These are phyloP conservation scores for Saturnispora mendoncae DNA, from an alignment of 805 yeast genomes.

Conservation along the genomic window DNA sequence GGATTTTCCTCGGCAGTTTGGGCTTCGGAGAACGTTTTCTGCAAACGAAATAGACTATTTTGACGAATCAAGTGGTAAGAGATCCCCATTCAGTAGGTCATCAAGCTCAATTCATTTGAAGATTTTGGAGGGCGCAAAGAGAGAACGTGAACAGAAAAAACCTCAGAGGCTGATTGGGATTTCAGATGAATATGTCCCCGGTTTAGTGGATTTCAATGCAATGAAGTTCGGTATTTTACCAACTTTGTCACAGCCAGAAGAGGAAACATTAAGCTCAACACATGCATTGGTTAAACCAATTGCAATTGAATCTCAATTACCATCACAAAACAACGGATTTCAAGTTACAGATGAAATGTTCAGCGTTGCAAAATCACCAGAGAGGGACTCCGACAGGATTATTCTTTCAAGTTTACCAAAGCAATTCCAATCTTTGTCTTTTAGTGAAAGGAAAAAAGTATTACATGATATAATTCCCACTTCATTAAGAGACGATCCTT, in stretches of 20 bases:
- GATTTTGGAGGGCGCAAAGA: slow-evolving; percentile 1
- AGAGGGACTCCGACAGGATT: slow-evolving; percentile 32
- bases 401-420: slow-evolving; percentile 38
- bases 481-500: slow-evolving; percentile 20
- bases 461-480: slow-evolving; percentile 25
- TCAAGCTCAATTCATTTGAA: slow-evolving; percentile 1
- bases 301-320: slow-evolving; percentile 11
- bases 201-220: slow-evolving; percentile 34
- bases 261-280: slow-evolving; percentile 3
- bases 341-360: slow-evolving; percentile 18
- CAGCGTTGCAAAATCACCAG: slow-evolving; percentile 25
- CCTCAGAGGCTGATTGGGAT: slow-evolving; percentile 35
- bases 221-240: slow-evolving; percentile 15
- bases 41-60: slow-evolving; percentile 58
- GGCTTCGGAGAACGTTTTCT: slow-evolving; percentile 47
- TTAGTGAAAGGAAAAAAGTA: slow-evolving; percentile 39
- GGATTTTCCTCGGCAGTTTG: slow-evolving; percentile 15
- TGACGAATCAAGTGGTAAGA: slow-evolving; percentile 31
- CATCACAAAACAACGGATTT: slow-evolving; percentile 9
- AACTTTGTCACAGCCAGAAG: slow-evolving; percentile 9
- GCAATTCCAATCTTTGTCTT: slow-evolving; percentile 42
- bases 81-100: slow-evolving; percentile 10
- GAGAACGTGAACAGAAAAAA: neutral
- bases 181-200: slow-evolving; percentile 73
- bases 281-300: slow-evolving; percentile 27